A percentile compares a stretch with the other conserved stretches of the same genome.
These are phyloP conservation scores for Eustoma russellianum DNA, from an alignment of 257 asterid species.

Conservation along the genomic window DNA sequence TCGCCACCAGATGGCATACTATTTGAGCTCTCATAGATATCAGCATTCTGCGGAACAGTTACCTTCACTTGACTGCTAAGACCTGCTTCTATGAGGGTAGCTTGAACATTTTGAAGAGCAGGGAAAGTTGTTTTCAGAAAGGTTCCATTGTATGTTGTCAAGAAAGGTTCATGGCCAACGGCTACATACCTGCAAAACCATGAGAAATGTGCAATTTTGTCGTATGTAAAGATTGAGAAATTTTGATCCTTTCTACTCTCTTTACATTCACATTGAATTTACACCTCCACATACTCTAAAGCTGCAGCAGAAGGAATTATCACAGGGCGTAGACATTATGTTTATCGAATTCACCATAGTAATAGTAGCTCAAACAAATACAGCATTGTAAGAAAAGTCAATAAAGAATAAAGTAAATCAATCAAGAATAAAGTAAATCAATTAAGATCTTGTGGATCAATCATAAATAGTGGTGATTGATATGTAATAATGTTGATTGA, in stretches of 20 bases:
- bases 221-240: neutral
- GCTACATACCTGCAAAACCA: conserved; percentile 38
- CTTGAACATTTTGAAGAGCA: conserved; percentile 66
- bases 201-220: neutral
- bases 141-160: conserved; percentile 43
- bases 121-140: conserved; percentile 55
- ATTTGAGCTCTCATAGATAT: conserved; percentile 48
- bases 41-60: conserved; percentile 81
- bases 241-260: neutral
- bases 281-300: no score
- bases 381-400: no score
- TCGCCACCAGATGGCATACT: conserved; percentile 62
- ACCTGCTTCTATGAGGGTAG: conserved; percentile 79
- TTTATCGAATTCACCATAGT: no score
- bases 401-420: no score
- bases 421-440: no score
- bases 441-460: no score
- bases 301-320: no score
- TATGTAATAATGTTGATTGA: no score
- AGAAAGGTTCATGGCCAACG: conserved; percentile 79
- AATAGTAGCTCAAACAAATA: no score
- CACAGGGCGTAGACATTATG: no score
- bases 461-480: no score
- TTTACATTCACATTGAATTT: neutral
- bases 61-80: conserved; percentile 69